Evolutionary conservation across 495 filamentous ascomycete genomes (phyloP).

Genomic region (Lindgomyces ingoldianus): DNA sequence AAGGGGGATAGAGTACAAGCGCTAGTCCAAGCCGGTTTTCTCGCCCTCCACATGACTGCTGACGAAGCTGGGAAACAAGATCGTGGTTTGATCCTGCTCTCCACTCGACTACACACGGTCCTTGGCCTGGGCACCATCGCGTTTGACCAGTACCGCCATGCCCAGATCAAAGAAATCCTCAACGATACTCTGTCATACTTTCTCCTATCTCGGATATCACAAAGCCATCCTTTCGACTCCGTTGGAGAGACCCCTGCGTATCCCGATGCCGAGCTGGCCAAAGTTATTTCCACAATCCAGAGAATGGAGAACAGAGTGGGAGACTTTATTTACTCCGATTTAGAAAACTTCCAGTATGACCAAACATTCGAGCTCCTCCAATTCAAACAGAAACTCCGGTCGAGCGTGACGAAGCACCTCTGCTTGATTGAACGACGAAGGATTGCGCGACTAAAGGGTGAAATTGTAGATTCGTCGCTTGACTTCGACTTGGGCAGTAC

Average conservation of each 20-base stretch:
- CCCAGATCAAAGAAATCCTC: slow-evolving; percentile 28
- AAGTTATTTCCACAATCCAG: slow-evolving; percentile 19
- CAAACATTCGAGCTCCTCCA: slow-evolving; percentile 19
- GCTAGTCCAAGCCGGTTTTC: slow-evolving; percentile 22
- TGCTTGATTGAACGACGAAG: slow-evolving; percentile 22
- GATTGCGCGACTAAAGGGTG: slow-evolving; percentile 27
- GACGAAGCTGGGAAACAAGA: slow-evolving; percentile 10
- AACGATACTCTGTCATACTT: slow-evolving; percentile 24
- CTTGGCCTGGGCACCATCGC: slow-evolving; percentile 22
- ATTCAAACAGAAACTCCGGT: slow-evolving; percentile 9
- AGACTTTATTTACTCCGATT: slow-evolving; percentile 25
- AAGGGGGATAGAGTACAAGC: neutral
- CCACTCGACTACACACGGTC: slow-evolving; percentile 23
- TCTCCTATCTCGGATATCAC: slow-evolving; percentile 20
- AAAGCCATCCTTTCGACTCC: slow-evolving; percentile 23
- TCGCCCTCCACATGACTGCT: slow-evolving; percentile 4
- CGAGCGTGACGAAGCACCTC: slow-evolving; percentile 26
- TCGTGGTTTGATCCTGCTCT: slow-evolving; percentile 21
- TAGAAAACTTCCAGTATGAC: slow-evolving; percentile 21
- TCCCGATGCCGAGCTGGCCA: slow-evolving; percentile 12
- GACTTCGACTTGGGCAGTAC: slow-evolving; percentile 11
- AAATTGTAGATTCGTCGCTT: neutral
- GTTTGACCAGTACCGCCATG: slow-evolving; percentile 10
- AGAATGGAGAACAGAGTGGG: slow-evolving; percentile 12
- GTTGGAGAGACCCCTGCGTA: neutral